A percentile compares a stretch with the other conserved stretches of the same genome.
These are phyloP conservation scores for Salvia splendens DNA, from an alignment of 257 asterid genomes.

Conservation along the genomic window DNA sequence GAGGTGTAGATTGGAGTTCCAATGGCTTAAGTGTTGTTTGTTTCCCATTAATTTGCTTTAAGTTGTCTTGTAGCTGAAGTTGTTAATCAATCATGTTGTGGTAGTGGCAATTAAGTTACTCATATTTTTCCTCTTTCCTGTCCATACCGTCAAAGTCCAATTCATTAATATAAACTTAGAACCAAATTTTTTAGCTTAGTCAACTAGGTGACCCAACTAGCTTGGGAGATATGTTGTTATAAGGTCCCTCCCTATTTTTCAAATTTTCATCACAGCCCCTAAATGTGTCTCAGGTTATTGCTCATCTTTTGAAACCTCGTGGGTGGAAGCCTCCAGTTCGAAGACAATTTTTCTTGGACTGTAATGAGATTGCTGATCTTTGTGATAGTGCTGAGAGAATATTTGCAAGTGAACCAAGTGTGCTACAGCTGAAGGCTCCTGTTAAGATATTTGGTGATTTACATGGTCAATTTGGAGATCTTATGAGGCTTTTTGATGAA, in stretches of 20 bases:
- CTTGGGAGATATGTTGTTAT: background rate
- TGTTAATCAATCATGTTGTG: slow-evolving; percentile 4
- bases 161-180: slow-evolving; percentile 1
- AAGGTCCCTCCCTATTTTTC: background rate
- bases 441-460: slow-evolving; percentile 96
- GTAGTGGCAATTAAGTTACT: slow-evolving; percentile 26
- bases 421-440: slow-evolving; percentile 92
- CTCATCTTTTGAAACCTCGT: slow-evolving; percentile 9
- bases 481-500: slow-evolving; percentile 97
- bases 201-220: background rate
- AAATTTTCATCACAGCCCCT: slow-evolving; percentile 14
- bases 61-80: slow-evolving; percentile 6
- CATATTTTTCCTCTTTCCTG: slow-evolving; percentile 16
- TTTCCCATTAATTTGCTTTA: slow-evolving; percentile 19
- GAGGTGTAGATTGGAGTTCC: slow-evolving; percentile 26
- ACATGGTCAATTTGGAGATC: slow-evolving; percentile 98
- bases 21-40: slow-evolving; percentile 13
- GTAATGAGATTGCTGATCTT: slow-evolving; percentile 81
- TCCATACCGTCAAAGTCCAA: background rate
- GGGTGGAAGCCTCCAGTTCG: too few relatives aligned
- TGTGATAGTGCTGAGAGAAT: slow-evolving; percentile 96
- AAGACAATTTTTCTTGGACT: too few relatives aligned
- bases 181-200: background rate
- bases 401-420: slow-evolving; percentile 91
- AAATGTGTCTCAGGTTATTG: slow-evolving; percentile 64